phyloP scores from a whole-genome alignment of 2,329 filamentous ascomycete genomes.

The Fusarium hostae region DNA sequence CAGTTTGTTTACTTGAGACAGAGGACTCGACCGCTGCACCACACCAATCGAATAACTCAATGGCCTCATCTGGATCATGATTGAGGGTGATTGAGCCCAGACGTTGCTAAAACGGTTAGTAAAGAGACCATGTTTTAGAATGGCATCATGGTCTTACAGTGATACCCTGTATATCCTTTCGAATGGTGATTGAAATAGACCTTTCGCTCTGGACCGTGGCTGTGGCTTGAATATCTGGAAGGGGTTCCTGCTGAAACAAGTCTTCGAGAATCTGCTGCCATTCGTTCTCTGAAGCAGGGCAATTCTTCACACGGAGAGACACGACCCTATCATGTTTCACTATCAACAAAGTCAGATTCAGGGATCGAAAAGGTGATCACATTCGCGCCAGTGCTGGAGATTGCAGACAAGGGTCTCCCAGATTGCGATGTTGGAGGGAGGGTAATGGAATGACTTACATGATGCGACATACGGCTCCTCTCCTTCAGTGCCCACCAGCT shows the following conservation, averaged over 20 bases:
- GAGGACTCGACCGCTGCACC: slow-evolving; percentile 64
- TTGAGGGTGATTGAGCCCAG: slow-evolving; percentile 72
- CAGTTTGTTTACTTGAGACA: slow-evolving; percentile 55
- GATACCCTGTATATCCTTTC: slow-evolving; percentile 74
- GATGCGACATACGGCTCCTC: slow-evolving; percentile 67
- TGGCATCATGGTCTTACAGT: slow-evolving; percentile 61
- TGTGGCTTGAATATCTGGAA: slow-evolving; percentile 67
- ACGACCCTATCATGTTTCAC: slow-evolving; percentile 67
- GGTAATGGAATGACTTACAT: slow-evolving; percentile 59
- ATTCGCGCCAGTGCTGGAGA: slow-evolving; percentile 32
- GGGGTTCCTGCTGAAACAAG: slow-evolving; percentile 63
- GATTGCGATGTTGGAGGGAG: slow-evolving; percentile 24
- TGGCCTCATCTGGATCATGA: slow-evolving; percentile 65
- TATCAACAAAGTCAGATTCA: slow-evolving; percentile 46
- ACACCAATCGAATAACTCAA: slow-evolving; percentile 78
- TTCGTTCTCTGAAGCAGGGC: slow-evolving; percentile 68
- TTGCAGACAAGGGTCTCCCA: slow-evolving; percentile 28
- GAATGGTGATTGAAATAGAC: slow-evolving; percentile 69
- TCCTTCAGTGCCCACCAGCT: slow-evolving; percentile 75
- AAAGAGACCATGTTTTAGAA: slow-evolving; percentile 19
- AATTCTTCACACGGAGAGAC: slow-evolving; percentile 64
- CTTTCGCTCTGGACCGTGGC: slow-evolving; percentile 66
- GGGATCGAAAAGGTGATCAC: slow-evolving; percentile 26
- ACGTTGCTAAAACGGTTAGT: slow-evolving; percentile 65
- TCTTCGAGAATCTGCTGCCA: slow-evolving; percentile 72